Evolutionary conservation across 345 rosid species (phyloP), one percentile per base, ranked within the genome.

Genomic region (Nephelium lappaceum): DNA sequence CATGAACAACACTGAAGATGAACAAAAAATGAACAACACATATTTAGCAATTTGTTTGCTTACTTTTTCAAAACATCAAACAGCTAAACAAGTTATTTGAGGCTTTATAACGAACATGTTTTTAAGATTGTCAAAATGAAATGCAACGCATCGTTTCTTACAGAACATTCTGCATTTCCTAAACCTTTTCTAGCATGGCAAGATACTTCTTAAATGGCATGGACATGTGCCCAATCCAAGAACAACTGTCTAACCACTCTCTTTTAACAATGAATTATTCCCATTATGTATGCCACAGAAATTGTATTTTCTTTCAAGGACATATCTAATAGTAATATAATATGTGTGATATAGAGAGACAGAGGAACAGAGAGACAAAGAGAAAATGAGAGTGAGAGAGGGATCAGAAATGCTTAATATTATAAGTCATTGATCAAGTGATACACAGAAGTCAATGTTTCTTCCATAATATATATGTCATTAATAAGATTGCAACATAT

Each of bases 251-350:
- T n/a, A 4, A 67, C 16, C 53, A 42, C 24, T 67, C 36, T 65
- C 16, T 5, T 16, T 16, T 66, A 51, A 8, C 41, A 24, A 11
- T 1, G 21, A 49, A 47, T 69, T 45, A 6, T 24, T 21, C n/a
- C 41, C 15, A 36, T 25, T 41, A 47, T 24, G 73, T 69, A 25
- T 15, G 15, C 10, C 27, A 5, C 15, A 47, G 39, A 15, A 69
- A 24, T 25, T 10, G 15, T 39, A 47, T 24, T 47, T 69, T 47
- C 73, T 47, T 45, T n/a, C 31, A 47, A 69, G 72, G 73, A 69
- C 39, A 23, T 24, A 69, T 25, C 16, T 71, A 18, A 51, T 51
- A 27, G 63, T 18, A n/a, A 31, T 71, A 6, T 10, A 16, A 53
- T 16, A n/a, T 53, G 19, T 53, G 58, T 53, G 58, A 31, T 15